Evolutionary conservation across 2,329 filamentous ascomycete species (phyloP).

Genomic region (Fusarium dimerum): DNA sequence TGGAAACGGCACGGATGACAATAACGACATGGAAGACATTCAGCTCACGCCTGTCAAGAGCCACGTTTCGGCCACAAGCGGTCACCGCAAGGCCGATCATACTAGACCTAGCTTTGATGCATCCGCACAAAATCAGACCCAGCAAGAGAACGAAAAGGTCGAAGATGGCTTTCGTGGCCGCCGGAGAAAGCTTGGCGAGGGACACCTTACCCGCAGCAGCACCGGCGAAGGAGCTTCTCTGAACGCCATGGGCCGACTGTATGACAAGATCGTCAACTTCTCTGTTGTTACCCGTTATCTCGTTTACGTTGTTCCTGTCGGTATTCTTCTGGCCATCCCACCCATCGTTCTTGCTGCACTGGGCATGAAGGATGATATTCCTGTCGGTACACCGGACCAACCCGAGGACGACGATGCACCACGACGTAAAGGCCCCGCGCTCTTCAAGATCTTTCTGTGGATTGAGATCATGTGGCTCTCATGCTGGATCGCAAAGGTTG

Average conservation of each 20-base stretch:
- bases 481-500: slow-evolving; percentile 67
- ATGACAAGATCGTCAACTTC: slow-evolving; percentile 64
- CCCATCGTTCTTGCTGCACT: slow-evolving; percentile 56
- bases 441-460: slow-evolving; percentile 68
- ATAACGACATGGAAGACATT: slow-evolving; percentile 47
- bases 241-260: slow-evolving; percentile 66
- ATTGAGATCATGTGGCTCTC: slow-evolving; percentile 68
- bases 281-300: slow-evolving; percentile 67
- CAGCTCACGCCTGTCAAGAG: slow-evolving; percentile 58
- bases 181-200: slow-evolving; percentile 49
- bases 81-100: slow-evolving; percentile 49
- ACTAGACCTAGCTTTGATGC: slow-evolving; percentile 31
- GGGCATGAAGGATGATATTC: slow-evolving; percentile 27
- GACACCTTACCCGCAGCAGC: slow-evolving; percentile 42
- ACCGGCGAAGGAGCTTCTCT: slow-evolving; percentile 59
- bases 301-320: slow-evolving; percentile 67
- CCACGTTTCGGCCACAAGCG: slow-evolving; percentile 51
- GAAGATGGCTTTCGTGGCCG: slow-evolving; percentile 44
- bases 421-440: slow-evolving; percentile 42
- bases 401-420: slow-evolving; percentile 4
- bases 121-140: slow-evolving; percentile 26
- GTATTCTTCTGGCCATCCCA: slow-evolving; percentile 61
- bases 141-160: slow-evolving; percentile 47
- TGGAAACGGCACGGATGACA: slow-evolving; percentile 27
- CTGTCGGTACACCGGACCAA: slow-evolving; percentile 12